phyloP scores from a whole-genome alignment of 2,329 filamentous ascomycete species.

The Tolypocladium endophyticum region DNA sequence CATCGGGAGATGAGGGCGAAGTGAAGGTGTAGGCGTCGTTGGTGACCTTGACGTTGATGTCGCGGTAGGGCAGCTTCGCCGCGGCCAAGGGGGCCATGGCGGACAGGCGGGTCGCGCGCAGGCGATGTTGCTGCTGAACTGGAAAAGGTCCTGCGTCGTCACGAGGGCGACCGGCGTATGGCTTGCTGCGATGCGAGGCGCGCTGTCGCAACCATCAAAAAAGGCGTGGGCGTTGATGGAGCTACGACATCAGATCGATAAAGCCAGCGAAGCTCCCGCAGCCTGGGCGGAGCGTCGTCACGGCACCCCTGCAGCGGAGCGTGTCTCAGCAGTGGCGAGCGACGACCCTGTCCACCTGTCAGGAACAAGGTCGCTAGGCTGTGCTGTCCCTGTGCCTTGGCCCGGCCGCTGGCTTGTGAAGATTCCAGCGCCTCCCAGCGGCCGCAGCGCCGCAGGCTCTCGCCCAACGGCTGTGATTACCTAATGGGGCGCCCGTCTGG shows the following conservation, averaged over 20 bases:
- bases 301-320: neutral
- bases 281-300: neutral
- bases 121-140: neutral
- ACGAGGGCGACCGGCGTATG: neutral
- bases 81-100: slow-evolving; percentile 26
- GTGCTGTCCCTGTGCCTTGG: neutral
- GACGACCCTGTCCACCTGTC: neutral
- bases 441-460: neutral
- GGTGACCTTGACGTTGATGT: slow-evolving; percentile 94
- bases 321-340: neutral
- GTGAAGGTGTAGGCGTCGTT: slow-evolving; percentile 92
- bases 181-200: neutral
- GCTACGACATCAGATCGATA: neutral
- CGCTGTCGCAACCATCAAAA: neutral
- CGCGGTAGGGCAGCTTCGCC: slow-evolving; percentile 62
- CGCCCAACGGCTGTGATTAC: neutral
- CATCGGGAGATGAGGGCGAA: slow-evolving; percentile 84
- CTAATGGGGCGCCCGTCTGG: neutral
- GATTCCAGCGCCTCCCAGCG: neutral
- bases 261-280: slow-evolving; percentile 3
- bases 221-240: neutral
- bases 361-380: neutral
- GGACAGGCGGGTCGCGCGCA: neutral
- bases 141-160: neutral
- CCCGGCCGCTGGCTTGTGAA: neutral